These are phyloP conservation scores for Leccinum pallidistipes DNA, from an alignment of 1,284 basidiomycete genomes.

Conservation along the genomic window DNA sequence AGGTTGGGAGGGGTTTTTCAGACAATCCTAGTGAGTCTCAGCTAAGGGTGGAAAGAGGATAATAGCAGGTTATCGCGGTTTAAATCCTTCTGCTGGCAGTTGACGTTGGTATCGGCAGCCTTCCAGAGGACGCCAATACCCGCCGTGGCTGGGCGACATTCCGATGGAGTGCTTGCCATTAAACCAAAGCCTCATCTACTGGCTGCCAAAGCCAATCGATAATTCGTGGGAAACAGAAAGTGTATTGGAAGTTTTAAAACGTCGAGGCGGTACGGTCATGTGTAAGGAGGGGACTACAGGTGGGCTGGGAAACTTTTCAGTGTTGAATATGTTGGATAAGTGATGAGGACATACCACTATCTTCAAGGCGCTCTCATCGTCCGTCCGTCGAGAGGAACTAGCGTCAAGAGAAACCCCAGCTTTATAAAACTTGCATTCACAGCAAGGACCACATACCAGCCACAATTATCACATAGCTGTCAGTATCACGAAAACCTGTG, in stretches of 20 bases:
- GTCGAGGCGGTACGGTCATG: neutral
- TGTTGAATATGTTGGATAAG: neutral
- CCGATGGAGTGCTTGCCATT: neutral
- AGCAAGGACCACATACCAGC: constrained; percentile 20
- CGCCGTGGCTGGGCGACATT: neutral
- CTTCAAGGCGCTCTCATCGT: neutral
- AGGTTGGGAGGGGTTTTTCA: neutral
- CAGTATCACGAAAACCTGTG: neutral
- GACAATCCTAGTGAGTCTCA: no score
- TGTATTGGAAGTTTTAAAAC: neutral
- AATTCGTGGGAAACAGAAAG: constrained; percentile 14
- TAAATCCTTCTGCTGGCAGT: constrained; percentile 2
- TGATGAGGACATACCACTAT: constrained; percentile 4
- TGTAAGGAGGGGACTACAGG: neutral
- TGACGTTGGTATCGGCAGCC: constrained; percentile 8
- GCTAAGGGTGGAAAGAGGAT: no score
- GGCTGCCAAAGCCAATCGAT: constrained; percentile 8
- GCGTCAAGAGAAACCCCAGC: neutral
- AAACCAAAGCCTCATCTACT: neutral
- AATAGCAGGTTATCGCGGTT: no score
- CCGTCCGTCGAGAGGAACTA: neutral
- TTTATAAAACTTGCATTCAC: constrained; percentile 6
- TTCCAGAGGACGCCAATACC: constrained; percentile 8
- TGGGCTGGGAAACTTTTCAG: neutral
- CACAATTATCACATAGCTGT: constrained; percentile 1